A percentile compares a stretch with the other conserved stretches of the same genome.
These are phyloP conservation scores for Sugiyamaella xylanicola DNA, from an alignment of 1,139 yeast species.

Conservation along the genomic window DNA sequence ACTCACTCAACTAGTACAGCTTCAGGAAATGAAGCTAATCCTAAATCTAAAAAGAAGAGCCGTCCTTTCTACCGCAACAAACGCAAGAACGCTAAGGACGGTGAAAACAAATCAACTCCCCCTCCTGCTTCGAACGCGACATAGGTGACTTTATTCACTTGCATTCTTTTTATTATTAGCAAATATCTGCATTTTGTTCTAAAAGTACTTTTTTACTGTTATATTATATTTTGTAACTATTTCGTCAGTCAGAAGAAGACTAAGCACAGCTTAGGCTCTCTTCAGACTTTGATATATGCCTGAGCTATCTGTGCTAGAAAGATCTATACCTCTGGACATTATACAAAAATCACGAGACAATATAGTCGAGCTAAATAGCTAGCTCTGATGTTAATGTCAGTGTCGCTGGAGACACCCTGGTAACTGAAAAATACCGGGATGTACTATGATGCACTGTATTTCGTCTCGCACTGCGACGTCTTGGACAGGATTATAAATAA, in stretches of 20 bases:
- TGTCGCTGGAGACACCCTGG: constrained; percentile 39
- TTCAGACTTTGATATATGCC: too few species aligned
- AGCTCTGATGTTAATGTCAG: constrained; percentile 27
- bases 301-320: too few species aligned
- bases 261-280: too few species aligned
- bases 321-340: background rate
- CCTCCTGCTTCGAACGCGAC: constrained; percentile 10
- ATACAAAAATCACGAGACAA: too few species aligned
- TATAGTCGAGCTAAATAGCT: background rate
- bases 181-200: constrained; percentile 14
- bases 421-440: constrained; percentile 28
- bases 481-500: constrained; percentile 14
- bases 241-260: too few species aligned
- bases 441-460: constrained; percentile 39
- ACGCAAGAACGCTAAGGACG: constrained; percentile 10
- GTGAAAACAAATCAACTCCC: constrained; percentile 6
- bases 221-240: too few species aligned
- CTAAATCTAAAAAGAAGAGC: background rate
- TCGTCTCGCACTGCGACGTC: constrained; percentile 19
- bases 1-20: constrained; percentile 5
- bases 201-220: constrained; percentile 4
- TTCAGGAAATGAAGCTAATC: constrained; percentile 4
- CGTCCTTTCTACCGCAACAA: constrained; percentile 15
- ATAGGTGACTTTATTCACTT: constrained; percentile 3
- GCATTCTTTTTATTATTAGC: constrained; percentile 10